Base-by-base conservation (phyloP, 495 filamentous ascomycete species). In the Aspergillus asperescens region DNA sequence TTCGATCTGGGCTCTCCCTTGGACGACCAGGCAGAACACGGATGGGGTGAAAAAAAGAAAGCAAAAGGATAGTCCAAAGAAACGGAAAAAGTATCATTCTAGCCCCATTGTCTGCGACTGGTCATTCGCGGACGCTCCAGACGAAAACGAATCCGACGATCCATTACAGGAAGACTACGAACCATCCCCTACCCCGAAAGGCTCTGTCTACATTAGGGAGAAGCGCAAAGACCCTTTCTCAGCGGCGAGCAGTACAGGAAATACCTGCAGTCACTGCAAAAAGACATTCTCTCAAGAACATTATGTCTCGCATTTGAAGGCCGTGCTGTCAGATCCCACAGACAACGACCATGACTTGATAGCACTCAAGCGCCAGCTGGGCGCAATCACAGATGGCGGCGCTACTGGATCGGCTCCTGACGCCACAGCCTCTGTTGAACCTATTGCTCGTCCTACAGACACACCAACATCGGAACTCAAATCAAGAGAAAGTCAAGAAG, bases 131-230 rank as follows among this genome's bases (percentile, higher is more conserved):
- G 52, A 64, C 25, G 55, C 61, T 6, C 59, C 63, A 24, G 69
- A 72, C 39, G 64, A 62, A 39, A 67, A 64, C 47, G 73, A 76
- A 54, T 76, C 73, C 39, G 73, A 76, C 57, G 73, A 76, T 54
- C 73, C 73, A 31, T 62, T 76, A 38, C 73, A 75, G 55, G 71
- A 74, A 34, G 50, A 62, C 10, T 57, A 61, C 39, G 60, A 62
- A 52, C 63, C 65, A 12, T 74, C 71, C 3, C 68, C 68, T 12
- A 64, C 65, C 5, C 59, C 64, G 15, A 66, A 59, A 20, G 52
- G 48, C 24, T 9, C 49, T 4, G 22, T 48, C 28, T 61, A 61
- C 28, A 59, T 65, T 27, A 61, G 63, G 40, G 60, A 61, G 20
- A 67, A 64, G 41, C 50, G 48, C 13, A 48, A 49, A 43, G 49